Conservation (phyloP, 306 rosid species). For the Erythrophleum fordii region DNA sequence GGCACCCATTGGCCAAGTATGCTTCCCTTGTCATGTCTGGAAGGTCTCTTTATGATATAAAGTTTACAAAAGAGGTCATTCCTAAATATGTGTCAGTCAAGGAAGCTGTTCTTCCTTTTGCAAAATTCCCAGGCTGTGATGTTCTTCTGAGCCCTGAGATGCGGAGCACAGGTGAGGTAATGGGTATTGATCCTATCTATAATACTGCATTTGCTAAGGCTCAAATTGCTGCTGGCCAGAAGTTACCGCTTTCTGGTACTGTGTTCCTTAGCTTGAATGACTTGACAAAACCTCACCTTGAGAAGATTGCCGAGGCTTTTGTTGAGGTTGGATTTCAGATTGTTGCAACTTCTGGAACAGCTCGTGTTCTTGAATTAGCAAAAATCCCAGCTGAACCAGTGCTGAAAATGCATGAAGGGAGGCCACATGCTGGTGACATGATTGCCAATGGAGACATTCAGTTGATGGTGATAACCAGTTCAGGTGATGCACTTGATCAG, state of each 20-base stretch:
- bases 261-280: slow-evolving; percentile 92
- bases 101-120: slow-evolving; percentile 98
- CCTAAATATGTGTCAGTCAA: slow-evolving; percentile 89
- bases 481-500: slow-evolving; percentile 89
- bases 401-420: slow-evolving; percentile 93
- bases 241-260: slow-evolving; percentile 80
- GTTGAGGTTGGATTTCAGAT: slow-evolving; percentile 67
- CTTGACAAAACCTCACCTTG: slow-evolving; percentile 82
- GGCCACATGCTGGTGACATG: slow-evolving; percentile 96
- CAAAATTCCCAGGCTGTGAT: slow-evolving; percentile 91
- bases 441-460: slow-evolving; percentile 93
- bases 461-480: slow-evolving; percentile 94
- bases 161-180: slow-evolving; percentile 99
- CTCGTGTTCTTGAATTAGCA: slow-evolving; percentile 65
- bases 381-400: slow-evolving; percentile 73
- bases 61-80: slow-evolving; percentile 82
- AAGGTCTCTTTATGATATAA: slow-evolving; percentile 76
- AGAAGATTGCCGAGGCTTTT: slow-evolving; percentile 79
- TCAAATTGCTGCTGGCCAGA: slow-evolving; percentile 91
- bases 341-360: slow-evolving; percentile 93
- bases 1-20: slow-evolving; percentile 95
- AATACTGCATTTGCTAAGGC: slow-evolving; percentile 96
- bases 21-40: slow-evolving; percentile 99
- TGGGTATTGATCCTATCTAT: slow-evolving; percentile 85
- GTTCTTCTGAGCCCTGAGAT: slow-evolving; percentile 96